phyloP scores from a whole-genome alignment of 1,284 basidiomycete species.

The Omphalotus olearius region DNA sequence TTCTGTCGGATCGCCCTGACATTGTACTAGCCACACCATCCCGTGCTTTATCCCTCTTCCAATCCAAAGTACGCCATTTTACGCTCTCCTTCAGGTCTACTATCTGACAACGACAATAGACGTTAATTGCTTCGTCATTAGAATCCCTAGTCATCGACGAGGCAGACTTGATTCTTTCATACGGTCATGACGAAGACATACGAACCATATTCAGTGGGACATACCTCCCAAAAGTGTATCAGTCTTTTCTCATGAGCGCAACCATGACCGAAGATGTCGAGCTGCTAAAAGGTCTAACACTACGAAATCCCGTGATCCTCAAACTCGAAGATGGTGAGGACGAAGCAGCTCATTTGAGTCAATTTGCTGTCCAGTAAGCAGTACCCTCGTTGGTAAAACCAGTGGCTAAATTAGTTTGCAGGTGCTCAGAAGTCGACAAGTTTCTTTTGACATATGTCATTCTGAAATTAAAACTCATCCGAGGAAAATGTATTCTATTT shows the following conservation, averaged over 20 bases:
- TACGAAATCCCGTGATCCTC: slow-evolving; percentile 85
- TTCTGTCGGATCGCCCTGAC: slow-evolving; percentile 90
- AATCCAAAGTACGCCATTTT: slow-evolving; percentile 56
- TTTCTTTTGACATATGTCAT: slow-evolving; percentile 95
- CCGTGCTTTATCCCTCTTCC: slow-evolving; percentile 74
- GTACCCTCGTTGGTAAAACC: not conserved
- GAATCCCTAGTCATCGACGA: slow-evolving; percentile 96
- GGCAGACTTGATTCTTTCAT: slow-evolving; percentile 95
- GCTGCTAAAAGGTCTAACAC: slow-evolving; percentile 80
- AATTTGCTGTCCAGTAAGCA: slow-evolving; percentile 76
- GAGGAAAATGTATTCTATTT: slow-evolving; percentile 96
- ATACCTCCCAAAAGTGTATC: slow-evolving; percentile 85
- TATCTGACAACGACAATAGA: slow-evolving; percentile 30
- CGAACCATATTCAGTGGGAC: slow-evolving; percentile 76
- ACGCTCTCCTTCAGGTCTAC: not conserved
- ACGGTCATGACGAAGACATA: slow-evolving; percentile 93
- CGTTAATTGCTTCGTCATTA: slow-evolving; percentile 57
- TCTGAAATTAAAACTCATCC: slow-evolving; percentile 90
- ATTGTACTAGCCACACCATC: slow-evolving; percentile 92
- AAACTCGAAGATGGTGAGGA: slow-evolving; percentile 85
- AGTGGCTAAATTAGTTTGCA: slow-evolving; percentile 23
- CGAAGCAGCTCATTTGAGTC: slow-evolving; percentile 75
- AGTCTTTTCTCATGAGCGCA: slow-evolving; percentile 96
- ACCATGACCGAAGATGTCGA: slow-evolving; percentile 97
- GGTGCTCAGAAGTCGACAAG: slow-evolving; percentile 92